Conservation (phyloP, 2,329 filamentous ascomycete species). For the Neonectria faginata region DNA sequence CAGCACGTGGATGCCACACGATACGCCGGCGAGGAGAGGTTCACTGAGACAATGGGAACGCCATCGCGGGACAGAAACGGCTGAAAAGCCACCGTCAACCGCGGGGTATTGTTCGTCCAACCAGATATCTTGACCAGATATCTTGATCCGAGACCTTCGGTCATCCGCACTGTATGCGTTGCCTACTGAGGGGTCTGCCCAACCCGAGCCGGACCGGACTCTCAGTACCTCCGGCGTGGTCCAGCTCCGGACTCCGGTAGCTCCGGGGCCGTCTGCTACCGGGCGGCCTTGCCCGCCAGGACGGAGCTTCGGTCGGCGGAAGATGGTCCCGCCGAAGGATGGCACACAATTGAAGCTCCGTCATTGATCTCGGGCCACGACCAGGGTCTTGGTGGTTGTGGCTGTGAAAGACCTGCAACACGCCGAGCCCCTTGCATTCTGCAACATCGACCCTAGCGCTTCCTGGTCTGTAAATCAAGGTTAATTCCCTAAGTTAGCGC, state of each 20-base stretch:
- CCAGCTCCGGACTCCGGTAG: background rate
- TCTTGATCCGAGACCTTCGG: background rate
- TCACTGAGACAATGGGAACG: background rate
- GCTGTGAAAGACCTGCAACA: conserved; percentile 4
- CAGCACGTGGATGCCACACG: background rate
- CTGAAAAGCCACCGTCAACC: background rate
- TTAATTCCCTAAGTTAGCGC: background rate
- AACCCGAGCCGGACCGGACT: background rate
- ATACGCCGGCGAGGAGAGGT: background rate
- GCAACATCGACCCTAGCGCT: background rate
- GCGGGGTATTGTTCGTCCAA: background rate
- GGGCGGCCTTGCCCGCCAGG: background rate
- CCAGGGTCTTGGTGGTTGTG: background rate
- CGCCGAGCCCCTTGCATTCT: background rate
- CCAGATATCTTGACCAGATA: background rate
- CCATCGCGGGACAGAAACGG: background rate
- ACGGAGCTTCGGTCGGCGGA: background rate
- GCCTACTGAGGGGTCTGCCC: too few species aligned
- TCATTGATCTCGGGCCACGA: background rate
- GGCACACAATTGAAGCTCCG: background rate
- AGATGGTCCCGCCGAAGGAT: background rate
- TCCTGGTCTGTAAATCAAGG: background rate
- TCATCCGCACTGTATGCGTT: too few species aligned
- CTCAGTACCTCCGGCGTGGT: background rate
- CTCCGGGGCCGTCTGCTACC: background rate